These are phyloP conservation scores for Colletotrichum sp. DNA, from an alignment of 2,329 filamentous ascomycete genomes.

Conservation along the genomic window DNA sequence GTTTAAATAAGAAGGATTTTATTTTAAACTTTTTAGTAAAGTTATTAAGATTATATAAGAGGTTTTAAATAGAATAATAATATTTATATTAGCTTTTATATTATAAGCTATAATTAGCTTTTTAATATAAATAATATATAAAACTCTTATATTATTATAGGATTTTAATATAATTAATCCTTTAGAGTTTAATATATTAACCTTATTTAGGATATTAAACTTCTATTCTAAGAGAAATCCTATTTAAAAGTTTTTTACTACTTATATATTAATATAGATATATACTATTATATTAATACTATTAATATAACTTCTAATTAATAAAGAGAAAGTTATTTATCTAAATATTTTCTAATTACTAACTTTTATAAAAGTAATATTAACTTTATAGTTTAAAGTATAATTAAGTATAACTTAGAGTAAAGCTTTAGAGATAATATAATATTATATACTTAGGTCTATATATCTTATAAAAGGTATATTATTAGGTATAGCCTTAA, in stretches of 20 bases:
- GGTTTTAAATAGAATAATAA: too few relatives aligned
- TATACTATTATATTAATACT: neutral
- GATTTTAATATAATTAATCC: neutral
- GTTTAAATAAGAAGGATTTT: too few relatives aligned
- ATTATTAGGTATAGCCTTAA: neutral
- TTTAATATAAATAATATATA: neutral
- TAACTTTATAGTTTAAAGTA: neutral
- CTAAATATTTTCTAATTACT: neutral
- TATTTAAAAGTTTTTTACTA: rapidly evolving
- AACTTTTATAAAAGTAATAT: neutral
- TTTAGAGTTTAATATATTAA: neutral
- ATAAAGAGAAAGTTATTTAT: rapidly evolving
- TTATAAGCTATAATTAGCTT: neutral
- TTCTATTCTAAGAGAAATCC: neutral
- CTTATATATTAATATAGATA: neutral
- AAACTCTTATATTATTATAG: neutral
- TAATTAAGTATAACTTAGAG: rapidly evolving
- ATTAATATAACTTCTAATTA: neutral
- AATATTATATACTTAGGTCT: rapidly evolving
- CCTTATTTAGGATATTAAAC: neutral
- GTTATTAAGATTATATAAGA: too few relatives aligned
- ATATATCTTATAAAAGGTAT: neutral
- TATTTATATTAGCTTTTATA: too few relatives aligned
- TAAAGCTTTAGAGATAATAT: neutral
- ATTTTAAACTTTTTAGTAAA: too few relatives aligned